Base-by-base conservation (phyloP, 352 stramenopile species). In the Phytophthora boehmeriae region DNA sequence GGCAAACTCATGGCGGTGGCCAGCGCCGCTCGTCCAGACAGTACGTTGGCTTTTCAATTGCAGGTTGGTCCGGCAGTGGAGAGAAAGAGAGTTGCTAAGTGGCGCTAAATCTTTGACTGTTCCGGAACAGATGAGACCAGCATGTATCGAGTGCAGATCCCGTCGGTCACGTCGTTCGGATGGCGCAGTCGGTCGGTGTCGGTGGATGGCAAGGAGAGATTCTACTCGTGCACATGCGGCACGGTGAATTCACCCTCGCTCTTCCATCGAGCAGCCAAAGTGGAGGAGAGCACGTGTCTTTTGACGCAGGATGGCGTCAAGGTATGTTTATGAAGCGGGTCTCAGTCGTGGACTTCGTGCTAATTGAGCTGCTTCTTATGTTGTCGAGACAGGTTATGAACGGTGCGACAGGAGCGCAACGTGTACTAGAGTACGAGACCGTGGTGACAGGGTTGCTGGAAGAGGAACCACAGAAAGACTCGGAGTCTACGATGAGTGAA, bases 1-100 rank as follows among this genome's bases (percentile, higher is more conserved):
- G 76, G 68, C 54, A 83, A 88, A 62, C 76, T 88, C 64, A 88
- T 90, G 74, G 78, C 80, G 1, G 80, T 88, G 46, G 75, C 77
- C 4, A 86, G 71, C 52, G 77, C 77, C 1, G 80, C 80, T 2
- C 66, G 75, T 2, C 77, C 80, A 3, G 76, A 87, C 45, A 73
- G 79, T 86, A 71, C 63, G 76, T 73, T 23, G 11, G 14, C 6
- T 28, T 25, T 16, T 30, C 23, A 36, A n/a, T 46, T 32, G 25
- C 22, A 49, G 16, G 16, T 39, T 51, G 57, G 28, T 30, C 2
- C 20, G 4, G 34, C 27, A 16, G 51, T 48, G 43, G 23, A 22
- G 38, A n/a, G n/a, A n/a, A n/a, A n/a, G n/a, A 22, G 13, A 8
- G 10, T 44, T 20, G 19, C n/a, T 44, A 22, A 17, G 8, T 8